phyloP scores from a whole-genome alignment of 768 basidiomycete species.

The Gymnopilus dilepis region DNA sequence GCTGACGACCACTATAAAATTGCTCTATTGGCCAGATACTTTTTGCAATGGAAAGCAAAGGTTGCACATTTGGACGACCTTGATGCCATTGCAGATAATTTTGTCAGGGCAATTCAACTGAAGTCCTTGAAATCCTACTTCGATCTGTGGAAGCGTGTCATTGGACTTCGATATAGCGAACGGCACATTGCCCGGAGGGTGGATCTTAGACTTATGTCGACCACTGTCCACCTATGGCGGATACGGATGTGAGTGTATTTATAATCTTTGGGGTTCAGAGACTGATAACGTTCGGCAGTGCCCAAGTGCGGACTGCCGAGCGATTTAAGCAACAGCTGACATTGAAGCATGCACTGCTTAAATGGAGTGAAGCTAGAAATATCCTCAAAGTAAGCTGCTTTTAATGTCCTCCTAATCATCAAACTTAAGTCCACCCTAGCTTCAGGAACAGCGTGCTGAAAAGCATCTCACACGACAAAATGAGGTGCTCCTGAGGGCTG shows the following conservation, averaged over 20 bases:
- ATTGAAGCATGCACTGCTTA: slow-evolving; percentile 50
- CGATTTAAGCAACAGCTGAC: slow-evolving; percentile 27
- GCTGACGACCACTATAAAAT: slow-evolving; percentile 57
- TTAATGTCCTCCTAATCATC: background rate
- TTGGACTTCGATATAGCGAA: slow-evolving; percentile 51
- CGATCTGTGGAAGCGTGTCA: slow-evolving; percentile 60
- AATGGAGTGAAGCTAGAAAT: slow-evolving; percentile 60
- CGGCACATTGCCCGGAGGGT: slow-evolving; percentile 48
- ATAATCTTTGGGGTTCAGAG: slow-evolving; percentile 3
- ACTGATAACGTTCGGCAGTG: slow-evolving; percentile 10
- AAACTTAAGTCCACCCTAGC: slow-evolving; percentile 40
- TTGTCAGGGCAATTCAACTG: slow-evolving; percentile 43
- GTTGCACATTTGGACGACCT: slow-evolving; percentile 46
- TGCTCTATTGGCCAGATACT: slow-evolving; percentile 48
- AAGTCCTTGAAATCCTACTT: slow-evolving; percentile 48
- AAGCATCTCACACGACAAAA: slow-evolving; percentile 39
- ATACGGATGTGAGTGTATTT: slow-evolving; percentile 50
- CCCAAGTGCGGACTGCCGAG: slow-evolving; percentile 15
- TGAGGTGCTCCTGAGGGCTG: slow-evolving; percentile 29
- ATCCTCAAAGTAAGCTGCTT: slow-evolving; percentile 48
- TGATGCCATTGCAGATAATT: slow-evolving; percentile 55
- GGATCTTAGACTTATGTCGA: slow-evolving; percentile 52
- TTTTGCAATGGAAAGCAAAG: slow-evolving; percentile 58
- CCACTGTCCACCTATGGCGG: slow-evolving; percentile 62
- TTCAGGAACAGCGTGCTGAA: slow-evolving; percentile 56